Percentiles rank a stretch among this genome's conserved stretches.
Conservation (phyloP, 768 basidiomycete genomes). For the Gloeopeniophorella convolvens region DNA sequence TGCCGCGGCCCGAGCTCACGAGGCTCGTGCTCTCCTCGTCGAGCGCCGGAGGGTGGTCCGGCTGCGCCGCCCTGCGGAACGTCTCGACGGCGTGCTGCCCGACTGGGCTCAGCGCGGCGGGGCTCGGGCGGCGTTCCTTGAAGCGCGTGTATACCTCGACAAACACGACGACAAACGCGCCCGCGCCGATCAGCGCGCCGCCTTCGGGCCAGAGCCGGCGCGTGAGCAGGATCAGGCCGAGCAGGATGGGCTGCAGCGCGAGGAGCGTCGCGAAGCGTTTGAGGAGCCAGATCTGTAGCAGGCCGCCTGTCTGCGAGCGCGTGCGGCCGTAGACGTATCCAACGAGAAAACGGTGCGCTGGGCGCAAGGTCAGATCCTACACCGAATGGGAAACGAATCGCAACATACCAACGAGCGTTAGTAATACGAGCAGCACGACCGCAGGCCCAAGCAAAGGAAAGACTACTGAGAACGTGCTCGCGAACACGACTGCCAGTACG, state of each 20-base stretch:
- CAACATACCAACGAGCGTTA: conserved; percentile 57
- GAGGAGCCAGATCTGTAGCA: conserved; percentile 69
- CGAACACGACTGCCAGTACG: conserved; percentile 62
- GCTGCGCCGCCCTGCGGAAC: conserved; percentile 42
- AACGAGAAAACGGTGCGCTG: conserved; percentile 75
- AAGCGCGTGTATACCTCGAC: conserved; percentile 53
- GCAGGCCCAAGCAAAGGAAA: conserved; percentile 75
- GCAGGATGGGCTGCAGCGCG: conserved; percentile 64
- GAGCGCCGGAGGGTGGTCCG: conserved; percentile 30
- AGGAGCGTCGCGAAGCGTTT: conserved; percentile 66
- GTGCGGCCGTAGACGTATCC: conserved; percentile 73
- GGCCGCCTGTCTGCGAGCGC: conserved; percentile 68
- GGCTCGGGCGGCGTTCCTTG: conserved; percentile 45
- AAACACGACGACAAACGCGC: conserved; percentile 45
- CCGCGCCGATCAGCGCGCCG: conserved; percentile 51
- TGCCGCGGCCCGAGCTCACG: conserved; percentile 32
- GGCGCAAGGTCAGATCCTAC: background rate
- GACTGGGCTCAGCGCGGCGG: conserved; percentile 44
- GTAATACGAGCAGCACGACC: conserved; percentile 54
- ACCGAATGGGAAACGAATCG: background rate
- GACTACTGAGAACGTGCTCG: conserved; percentile 64
- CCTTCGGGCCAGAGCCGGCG: conserved; percentile 68
- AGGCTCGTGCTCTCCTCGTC: conserved; percentile 49
- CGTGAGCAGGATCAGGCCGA: conserved; percentile 67
- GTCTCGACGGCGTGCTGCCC: conserved; percentile 52